Percentiles rank a stretch among this genome's conserved stretches.
Conservation (phyloP, 768 basidiomycete species). For the Panellus pusillus region DNA sequence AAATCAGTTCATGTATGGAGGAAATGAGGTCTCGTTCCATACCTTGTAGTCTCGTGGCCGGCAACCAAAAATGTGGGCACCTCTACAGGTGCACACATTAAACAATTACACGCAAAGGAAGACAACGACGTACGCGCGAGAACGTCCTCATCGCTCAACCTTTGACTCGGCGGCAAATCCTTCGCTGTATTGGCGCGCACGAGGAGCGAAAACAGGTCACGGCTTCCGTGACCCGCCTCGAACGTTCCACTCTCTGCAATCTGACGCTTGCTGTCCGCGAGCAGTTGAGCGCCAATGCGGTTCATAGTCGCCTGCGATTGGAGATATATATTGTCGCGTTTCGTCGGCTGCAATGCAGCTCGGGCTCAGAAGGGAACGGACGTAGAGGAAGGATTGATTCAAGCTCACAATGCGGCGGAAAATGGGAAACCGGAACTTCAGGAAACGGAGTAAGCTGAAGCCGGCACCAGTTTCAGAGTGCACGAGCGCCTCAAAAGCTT, state of each 20-base stretch:
- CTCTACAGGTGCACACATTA: slow-evolving; percentile 35
- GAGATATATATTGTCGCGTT: slow-evolving; percentile 11
- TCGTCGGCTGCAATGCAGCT: slow-evolving; percentile 26
- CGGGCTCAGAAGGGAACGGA: slow-evolving; percentile 17
- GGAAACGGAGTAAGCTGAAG: slow-evolving; percentile 27
- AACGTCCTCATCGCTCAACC: slow-evolving; percentile 62
- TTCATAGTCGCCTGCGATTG: slow-evolving; percentile 41
- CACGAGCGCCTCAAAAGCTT: slow-evolving; percentile 44
- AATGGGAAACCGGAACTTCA: slow-evolving; percentile 29
- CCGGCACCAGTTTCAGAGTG: slow-evolving; percentile 29
- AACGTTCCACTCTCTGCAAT: slow-evolving; percentile 29
- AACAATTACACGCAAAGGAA: background rate
- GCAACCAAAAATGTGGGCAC: slow-evolving; percentile 61
- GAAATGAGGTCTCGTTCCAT: too few species aligned
- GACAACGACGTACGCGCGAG: slow-evolving; percentile 42
- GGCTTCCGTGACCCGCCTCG: slow-evolving; percentile 30
- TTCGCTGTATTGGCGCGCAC: slow-evolving; percentile 64
- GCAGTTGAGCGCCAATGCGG: slow-evolving; percentile 49
- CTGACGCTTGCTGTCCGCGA: slow-evolving; percentile 47
- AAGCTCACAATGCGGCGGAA: slow-evolving; percentile 32
- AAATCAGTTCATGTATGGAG: too few species aligned
- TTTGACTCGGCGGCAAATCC: slow-evolving; percentile 54
- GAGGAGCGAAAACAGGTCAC: slow-evolving; percentile 60
- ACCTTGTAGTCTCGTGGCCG: slow-evolving; percentile 62
- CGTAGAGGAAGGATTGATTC: background rate